Evolutionary conservation across 1,284 basidiomycete species (phyloP), one percentile per base, ranked within the genome.

Genomic region (Vanrija sp.): DNA sequence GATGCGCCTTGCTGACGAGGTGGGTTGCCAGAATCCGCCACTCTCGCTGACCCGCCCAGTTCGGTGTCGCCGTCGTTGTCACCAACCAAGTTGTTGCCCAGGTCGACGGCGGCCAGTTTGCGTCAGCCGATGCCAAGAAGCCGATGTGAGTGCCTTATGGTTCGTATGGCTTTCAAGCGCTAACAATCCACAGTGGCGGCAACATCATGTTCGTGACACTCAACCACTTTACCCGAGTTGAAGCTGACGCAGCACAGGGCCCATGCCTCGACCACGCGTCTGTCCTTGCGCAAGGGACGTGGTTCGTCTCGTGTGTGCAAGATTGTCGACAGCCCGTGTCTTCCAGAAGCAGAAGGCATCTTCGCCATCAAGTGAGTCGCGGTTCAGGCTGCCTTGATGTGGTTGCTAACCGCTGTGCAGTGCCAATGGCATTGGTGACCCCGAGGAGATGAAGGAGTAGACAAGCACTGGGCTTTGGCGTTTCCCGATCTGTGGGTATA

Each of bases 1-100:
- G 41, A 89, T 96, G 78, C 83, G 96, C 41, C 78, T 99, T 42
- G 96, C 95, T 4, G 95, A 98, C 69, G 96, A 98, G 82, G 91
- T 93, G 70, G 51, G 78, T 65, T 49, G 41, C 5, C 1, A 15
- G 9, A 10, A 8, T 4, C 25, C 18, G 24, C 7, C 36, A 24
- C 14, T 18, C n/a, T 24, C 35, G 36, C 53, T 56, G 44, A 58
- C 48, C 23, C 6, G 49, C n/a, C 60, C 58, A 95, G 91, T 98
- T 92, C 68, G 96, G 95, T 27, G 90, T 98, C 24, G 95, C 95
- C 0, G 95, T 98, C 16, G 93, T 98, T 4, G 86, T 98, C 49
- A 93, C 92, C 6, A 99, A 99, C 72, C 96, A 99, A 76, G 96
- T 99, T 56, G 97, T 99, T 80, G 97, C 96, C 16, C 94, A 87